Evolutionary conservation across 495 filamentous ascomycete genomes (phyloP).

Genomic region (Aspergillus mulundensis): DNA sequence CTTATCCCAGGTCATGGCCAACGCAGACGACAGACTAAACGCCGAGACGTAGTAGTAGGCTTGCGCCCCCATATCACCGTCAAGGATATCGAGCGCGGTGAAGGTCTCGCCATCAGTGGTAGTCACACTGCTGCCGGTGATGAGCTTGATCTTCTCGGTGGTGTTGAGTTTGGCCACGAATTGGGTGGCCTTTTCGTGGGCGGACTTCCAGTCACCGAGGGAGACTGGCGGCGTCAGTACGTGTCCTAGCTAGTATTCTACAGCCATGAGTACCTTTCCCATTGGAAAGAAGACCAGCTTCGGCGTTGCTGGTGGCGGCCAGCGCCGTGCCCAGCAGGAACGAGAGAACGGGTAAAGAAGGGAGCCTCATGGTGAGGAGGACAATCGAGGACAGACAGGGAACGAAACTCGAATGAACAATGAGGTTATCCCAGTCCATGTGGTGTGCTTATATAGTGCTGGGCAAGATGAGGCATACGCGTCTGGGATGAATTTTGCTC

Average conservation of each 20-base stretch:
- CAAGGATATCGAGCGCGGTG: constrained; percentile 15
- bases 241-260: background rate
- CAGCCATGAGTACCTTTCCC: background rate
- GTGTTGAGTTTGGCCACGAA: constrained; percentile 77
- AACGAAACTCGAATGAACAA: background rate
- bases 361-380: background rate
- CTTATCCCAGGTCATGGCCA: constrained; percentile 54
- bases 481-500: background rate
- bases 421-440: background rate
- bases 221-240: background rate
- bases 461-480: background rate
- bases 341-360: background rate
- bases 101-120: constrained; percentile 44
- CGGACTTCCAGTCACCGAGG: constrained; percentile 54
- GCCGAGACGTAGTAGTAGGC: constrained; percentile 55
- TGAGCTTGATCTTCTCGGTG: constrained; percentile 81
- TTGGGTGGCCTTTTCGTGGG: constrained; percentile 65
- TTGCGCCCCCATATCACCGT: constrained; percentile 61
- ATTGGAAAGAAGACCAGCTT: background rate
- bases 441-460: background rate
- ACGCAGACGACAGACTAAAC: constrained; percentile 58
- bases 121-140: constrained; percentile 54
- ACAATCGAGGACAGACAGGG: background rate
- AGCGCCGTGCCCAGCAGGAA: background rate
- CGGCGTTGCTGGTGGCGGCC: background rate